Evolutionary conservation across 2,329 filamentous ascomycete species (phyloP).

Genomic region (Gremmenia infestans): DNA sequence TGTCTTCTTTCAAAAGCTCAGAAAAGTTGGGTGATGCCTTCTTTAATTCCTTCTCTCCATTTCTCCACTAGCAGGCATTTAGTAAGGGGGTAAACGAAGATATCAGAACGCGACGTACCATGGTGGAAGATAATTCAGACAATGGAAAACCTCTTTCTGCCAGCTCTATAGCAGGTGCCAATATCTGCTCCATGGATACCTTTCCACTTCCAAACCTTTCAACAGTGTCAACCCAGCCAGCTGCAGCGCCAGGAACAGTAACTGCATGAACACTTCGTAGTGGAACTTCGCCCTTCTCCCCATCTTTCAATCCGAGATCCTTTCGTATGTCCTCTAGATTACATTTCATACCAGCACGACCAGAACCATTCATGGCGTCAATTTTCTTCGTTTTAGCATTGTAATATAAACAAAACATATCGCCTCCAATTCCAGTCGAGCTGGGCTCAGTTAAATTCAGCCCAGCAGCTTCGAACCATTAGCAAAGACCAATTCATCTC

Average conservation of each 20-base stretch:
- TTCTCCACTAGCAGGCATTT: conserved; percentile 58
- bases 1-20: conserved; percentile 82
- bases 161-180: conserved; percentile 77
- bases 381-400: conserved; percentile 77
- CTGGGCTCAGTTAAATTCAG: conserved; percentile 91
- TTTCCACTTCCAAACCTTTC: conserved; percentile 87
- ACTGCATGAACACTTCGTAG: conserved; percentile 73
- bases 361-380: conserved; percentile 85
- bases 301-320: conserved; percentile 61
- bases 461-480: conserved; percentile 60
- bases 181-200: conserved; percentile 68
- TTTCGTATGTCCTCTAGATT: conserved; percentile 66
- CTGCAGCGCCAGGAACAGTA: conserved; percentile 84
- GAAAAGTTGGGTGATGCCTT: conserved; percentile 76
- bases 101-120: conserved; percentile 18
- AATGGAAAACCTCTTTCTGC: conserved; percentile 89
- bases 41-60: conserved; percentile 57
- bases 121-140: conserved; percentile 55
- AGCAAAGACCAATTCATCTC: background rate
- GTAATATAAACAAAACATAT: conserved; percentile 96
- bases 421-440: conserved; percentile 91
- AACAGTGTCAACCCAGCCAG: conserved; percentile 87
- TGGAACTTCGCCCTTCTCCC: conserved; percentile 58
- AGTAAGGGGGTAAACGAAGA: background rate
- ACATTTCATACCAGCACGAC: conserved; percentile 66